A percentile compares a stretch with the other conserved stretches of the same genome.
phyloP scores from a whole-genome alignment of 306 rosid species.

The Carpinus viminea region DNA sequence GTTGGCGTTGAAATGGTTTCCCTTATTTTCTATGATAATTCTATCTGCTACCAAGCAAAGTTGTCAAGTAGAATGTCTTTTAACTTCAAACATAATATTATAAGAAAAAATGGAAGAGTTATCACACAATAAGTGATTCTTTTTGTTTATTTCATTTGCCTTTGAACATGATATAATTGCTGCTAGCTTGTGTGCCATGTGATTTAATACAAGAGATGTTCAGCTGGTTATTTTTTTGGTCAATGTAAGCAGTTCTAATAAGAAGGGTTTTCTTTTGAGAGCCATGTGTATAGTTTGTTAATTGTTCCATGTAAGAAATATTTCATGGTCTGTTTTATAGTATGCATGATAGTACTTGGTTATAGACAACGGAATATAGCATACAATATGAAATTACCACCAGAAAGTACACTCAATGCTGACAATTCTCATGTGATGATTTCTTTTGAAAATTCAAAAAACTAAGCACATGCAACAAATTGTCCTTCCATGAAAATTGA shows the following conservation, averaged over 20 bases:
- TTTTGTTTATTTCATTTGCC: neutral
- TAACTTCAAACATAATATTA: neutral
- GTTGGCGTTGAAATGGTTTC: conserved; percentile 39
- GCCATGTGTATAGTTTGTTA: neutral
- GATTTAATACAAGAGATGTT: conserved; percentile 25
- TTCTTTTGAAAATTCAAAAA: neutral
- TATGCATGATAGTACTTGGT: neutral
- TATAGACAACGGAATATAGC: neutral
- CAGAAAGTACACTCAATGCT: too few relatives aligned
- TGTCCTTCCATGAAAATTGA: too few relatives aligned
- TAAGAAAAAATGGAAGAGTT: neutral
- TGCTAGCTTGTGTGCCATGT: conserved; percentile 22
- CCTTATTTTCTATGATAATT: neutral
- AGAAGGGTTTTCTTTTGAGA: neutral
- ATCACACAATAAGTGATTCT: neutral
- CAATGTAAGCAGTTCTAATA: neutral
- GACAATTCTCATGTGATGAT: neutral
- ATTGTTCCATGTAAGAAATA: neutral
- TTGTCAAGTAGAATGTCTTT: neutral
- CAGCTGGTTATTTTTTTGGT: neutral
- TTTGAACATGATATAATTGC: conserved; percentile 14
- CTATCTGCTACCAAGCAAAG: conserved; percentile 8
- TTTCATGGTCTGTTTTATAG: neutral
- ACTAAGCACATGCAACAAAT: too few relatives aligned
- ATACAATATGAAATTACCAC: neutral